phyloP scores from a whole-genome alignment of 169 alveolate species.

The Plasmodium vivax region DNA sequence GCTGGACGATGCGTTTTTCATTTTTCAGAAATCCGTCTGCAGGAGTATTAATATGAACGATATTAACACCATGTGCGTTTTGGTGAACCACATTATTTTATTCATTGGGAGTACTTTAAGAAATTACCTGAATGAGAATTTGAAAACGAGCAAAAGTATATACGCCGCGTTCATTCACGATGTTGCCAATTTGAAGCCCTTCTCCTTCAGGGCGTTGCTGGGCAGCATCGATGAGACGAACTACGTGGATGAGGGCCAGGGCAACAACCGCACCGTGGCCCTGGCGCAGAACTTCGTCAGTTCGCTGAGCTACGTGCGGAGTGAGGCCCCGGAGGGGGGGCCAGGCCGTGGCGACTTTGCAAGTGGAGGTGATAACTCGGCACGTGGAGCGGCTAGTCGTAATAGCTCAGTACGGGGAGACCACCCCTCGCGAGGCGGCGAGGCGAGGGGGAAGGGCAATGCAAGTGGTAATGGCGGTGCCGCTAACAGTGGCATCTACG shows the following conservation, averaged over 20 bases:
- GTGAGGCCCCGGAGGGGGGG: neutral
- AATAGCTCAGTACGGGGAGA: neutral
- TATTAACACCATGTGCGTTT: constrained; percentile 64
- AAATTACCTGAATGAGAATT: constrained; percentile 29
- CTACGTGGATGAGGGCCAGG: constrained; percentile 34
- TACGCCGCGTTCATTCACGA: constrained; percentile 57
- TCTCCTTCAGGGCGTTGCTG: constrained; percentile 24
- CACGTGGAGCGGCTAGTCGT: too few relatives aligned
- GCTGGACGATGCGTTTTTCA: constrained; percentile 63
- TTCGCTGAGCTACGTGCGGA: constrained; percentile 12
- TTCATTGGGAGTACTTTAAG: constrained; percentile 24
- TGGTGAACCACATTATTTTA: constrained; percentile 51
- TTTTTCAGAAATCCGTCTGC: constrained; percentile 63
- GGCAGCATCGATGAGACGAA: constrained; percentile 38
- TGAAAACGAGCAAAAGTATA: constrained; percentile 43
- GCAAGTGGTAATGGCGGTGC: neutral
- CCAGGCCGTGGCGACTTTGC: neutral
- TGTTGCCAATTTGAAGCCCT: constrained; percentile 11
- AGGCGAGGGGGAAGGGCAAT: neutral
- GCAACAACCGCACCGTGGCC: neutral
- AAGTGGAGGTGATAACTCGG: too few relatives aligned
- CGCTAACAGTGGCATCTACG: neutral
- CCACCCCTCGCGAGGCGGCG: neutral
- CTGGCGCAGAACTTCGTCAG: constrained; percentile 42
- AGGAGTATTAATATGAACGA: constrained; percentile 73